Base-by-base conservation (phyloP, 305 asterid species). In the Fraxinus angustifolia region DNA sequence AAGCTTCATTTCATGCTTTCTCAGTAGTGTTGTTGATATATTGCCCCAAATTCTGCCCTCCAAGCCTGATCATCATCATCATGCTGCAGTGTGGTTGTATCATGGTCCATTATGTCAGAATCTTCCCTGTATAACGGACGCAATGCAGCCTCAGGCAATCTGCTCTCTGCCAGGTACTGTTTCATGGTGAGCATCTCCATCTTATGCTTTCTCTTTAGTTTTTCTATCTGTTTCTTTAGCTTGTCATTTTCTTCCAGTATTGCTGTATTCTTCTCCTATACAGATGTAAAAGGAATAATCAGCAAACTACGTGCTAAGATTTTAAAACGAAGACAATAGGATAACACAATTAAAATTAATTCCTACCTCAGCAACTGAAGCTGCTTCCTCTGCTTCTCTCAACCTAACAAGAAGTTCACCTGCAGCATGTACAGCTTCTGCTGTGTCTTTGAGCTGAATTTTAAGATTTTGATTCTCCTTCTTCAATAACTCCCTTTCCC, bases 21-120 rank as follows among this genome's bases (percentile, higher is more conserved):
- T 67, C 35, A 87, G 34, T 85, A 85, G 53, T 90, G 92, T 26
- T 95, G 96, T 86, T 96, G 99, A 85, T 96, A 96, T 56, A 92
- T 96, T 72, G 99, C 91, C 38, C 99, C 99, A 76, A 96, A 96
- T 85, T 96, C 98, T 21, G 97, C 98, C 83, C 95, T 91, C 99
- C 99, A 96, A 8, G 98, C 97, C 85, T 94, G 92, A 84, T 95
- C 99, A 81, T 95, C 92, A 62, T 86, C 91, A 70, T 86, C 91
- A 34, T 87, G 89, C 17, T 58, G 72, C 58, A 82, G 42, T 65
- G 87, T 76, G 23, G 83, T 68, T 48, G 78, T 56, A 21, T 81
- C 83, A 16, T 89, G 79, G 78, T 68, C 53, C 40, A 84, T 78
- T 6, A 87, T 67, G 73, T 87, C 93, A 0, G 93, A 90, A 53